Evolutionary conservation across 371 early-diverging fungal genomes (phyloP).

Genomic region (Enterospora canceri): DNA sequence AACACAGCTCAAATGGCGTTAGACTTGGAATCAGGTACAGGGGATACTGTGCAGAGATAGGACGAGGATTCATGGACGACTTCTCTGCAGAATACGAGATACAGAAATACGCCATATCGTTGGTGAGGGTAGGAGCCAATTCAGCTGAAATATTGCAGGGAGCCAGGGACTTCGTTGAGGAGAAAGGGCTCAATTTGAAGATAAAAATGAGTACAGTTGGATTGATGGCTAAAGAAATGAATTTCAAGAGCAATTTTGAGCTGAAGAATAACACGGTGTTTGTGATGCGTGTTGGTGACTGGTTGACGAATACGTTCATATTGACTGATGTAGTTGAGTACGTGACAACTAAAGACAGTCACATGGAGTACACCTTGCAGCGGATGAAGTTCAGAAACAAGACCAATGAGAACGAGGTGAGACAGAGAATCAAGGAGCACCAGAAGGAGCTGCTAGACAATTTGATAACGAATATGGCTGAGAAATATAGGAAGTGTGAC

Average conservation of each 20-base stretch:
- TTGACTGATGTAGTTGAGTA: slow-evolving; percentile 21
- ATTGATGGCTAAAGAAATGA: slow-evolving; percentile 28
- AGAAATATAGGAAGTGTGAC: slow-evolving; percentile 30
- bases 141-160: slow-evolving; percentile 9
- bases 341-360: slow-evolving; percentile 19
- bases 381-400: slow-evolving; percentile 47
- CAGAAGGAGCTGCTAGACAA: slow-evolving; percentile 56
- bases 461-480: slow-evolving; percentile 22
- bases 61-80: slow-evolving; percentile 42
- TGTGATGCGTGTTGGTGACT: slow-evolving; percentile 11
- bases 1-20: slow-evolving; percentile 13
- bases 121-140: slow-evolving; percentile 14
- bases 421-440: slow-evolving; percentile 54
- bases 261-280: slow-evolving; percentile 25
- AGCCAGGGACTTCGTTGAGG: slow-evolving; percentile 5
- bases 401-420: slow-evolving; percentile 49
- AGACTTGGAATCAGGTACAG: slow-evolving; percentile 52
- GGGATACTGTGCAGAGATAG: slow-evolving; percentile 52
- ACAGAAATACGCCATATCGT: background rate
- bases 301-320: slow-evolving; percentile 39
- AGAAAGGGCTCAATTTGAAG: slow-evolving; percentile 2
- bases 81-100: slow-evolving; percentile 41
- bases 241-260: slow-evolving; percentile 30
- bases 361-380: slow-evolving; percentile 17
- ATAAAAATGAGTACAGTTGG: slow-evolving; percentile 36